A percentile compares a stretch with the other conserved stretches of the same genome.
These are phyloP conservation scores for Sicyos baderoa DNA, from an alignment of 306 rosid species.

Conservation along the genomic window DNA sequence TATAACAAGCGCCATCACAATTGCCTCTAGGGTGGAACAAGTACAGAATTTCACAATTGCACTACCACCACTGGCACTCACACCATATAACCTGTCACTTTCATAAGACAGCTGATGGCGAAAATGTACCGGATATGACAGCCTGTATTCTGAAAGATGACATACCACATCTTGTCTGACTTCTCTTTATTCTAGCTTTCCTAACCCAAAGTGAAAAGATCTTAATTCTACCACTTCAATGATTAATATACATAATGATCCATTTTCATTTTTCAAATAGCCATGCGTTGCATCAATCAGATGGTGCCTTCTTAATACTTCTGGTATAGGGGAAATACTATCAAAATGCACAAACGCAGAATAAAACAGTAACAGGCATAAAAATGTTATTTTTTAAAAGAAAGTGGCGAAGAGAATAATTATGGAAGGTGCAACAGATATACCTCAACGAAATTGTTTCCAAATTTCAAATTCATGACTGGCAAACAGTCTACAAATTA, in stretches of 20 bases:
- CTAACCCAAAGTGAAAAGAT: slow-evolving; percentile 8
- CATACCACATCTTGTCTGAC: slow-evolving; percentile 8
- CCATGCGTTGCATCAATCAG: not conserved
- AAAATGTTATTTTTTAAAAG: not conserved
- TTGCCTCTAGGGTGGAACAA: slow-evolving; percentile 6
- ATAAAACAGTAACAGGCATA: not conserved
- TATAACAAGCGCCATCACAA: not conserved
- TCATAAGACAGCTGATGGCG: not conserved
- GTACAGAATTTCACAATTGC: slow-evolving; percentile 7
- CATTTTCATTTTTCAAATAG: not conserved
- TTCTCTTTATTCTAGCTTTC: not conserved
- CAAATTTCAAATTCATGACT: not conserved
- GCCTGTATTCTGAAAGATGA: not conserved
- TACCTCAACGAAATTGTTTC: not conserved
- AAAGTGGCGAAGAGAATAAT: not conserved
- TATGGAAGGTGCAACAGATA: not conserved
- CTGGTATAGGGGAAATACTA: not conserved
- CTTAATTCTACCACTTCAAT: not conserved
- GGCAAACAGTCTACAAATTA: not conserved
- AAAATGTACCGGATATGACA: not conserved
- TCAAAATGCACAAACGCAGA: not conserved
- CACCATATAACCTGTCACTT: slow-evolving; percentile 5
- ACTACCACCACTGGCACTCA: not conserved
- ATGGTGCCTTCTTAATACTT: not conserved
- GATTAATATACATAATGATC: not conserved